Evolutionary conservation across 1,284 basidiomycete species (phyloP).

Genomic region (Pyrrhoderma lamaoense): DNA sequence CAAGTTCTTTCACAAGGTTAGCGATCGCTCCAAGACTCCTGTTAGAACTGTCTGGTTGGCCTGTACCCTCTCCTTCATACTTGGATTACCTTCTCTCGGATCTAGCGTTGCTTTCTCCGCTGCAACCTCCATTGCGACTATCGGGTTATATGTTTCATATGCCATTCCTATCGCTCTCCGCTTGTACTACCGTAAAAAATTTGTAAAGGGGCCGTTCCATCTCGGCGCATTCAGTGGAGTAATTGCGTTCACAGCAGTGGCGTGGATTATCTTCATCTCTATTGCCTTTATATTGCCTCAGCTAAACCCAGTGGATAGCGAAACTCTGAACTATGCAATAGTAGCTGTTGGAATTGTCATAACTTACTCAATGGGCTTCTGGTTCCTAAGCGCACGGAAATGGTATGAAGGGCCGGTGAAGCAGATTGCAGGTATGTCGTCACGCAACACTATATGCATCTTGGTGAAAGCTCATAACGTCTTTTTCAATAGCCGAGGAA

Average conservation of each 20-base stretch:
- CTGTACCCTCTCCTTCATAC: constrained; percentile 66
- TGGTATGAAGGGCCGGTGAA: constrained; percentile 65
- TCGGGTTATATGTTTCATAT: constrained; percentile 71
- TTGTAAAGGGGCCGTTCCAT: constrained; percentile 66
- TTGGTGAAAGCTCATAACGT: not conserved
- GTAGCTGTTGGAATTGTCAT: constrained; percentile 69
- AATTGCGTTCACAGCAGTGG: constrained; percentile 43
- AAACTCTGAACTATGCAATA: constrained; percentile 67
- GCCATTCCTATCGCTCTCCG: constrained; percentile 63
- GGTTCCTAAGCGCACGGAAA: constrained; percentile 59
- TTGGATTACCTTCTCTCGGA: constrained; percentile 65
- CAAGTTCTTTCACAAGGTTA: constrained; percentile 59
- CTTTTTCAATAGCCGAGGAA: constrained; percentile 33
- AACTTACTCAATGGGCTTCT: constrained; percentile 52
- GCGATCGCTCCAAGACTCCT: constrained; percentile 49
- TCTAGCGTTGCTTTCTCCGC: constrained; percentile 66
- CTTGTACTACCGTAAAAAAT: constrained; percentile 50
- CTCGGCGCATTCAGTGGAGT: constrained; percentile 48
- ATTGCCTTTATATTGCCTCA: constrained; percentile 63
- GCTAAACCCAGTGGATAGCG: constrained; percentile 57
- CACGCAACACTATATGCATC: no score
- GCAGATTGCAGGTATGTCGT: constrained; percentile 56
- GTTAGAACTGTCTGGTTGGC: constrained; percentile 76
- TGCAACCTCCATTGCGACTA: constrained; percentile 70
- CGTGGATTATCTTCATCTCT: constrained; percentile 57